Base-by-base conservation (phyloP, 495 filamentous ascomycete species). In the Rhizodiscina lignyota region DNA sequence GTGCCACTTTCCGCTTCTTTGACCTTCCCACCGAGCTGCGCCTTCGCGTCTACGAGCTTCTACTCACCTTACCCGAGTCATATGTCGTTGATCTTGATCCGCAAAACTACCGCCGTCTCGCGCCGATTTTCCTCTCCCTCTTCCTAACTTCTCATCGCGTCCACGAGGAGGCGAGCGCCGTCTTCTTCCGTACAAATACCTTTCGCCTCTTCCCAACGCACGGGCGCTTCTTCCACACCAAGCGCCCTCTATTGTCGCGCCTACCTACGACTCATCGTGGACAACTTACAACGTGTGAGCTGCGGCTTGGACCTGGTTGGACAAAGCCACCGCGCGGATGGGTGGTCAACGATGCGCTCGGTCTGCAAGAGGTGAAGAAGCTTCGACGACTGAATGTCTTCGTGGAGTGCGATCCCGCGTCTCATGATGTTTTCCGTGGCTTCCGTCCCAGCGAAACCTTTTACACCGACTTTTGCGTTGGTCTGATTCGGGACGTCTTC, bases 271-370 rank as follows among this genome's bases (percentile, higher is more conserved):
- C 61, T 17, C 83, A 86, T 60, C 74, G 77, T 26, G 53, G 62
- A 4, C 67, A 60, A 16, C 60, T 93, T 34, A 73, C 64, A 2
- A 72, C 70, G 1, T 61, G 89, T 31, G 79, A 91, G 46, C 55
- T 91, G 40, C 74, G 83, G 6, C 56, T 93, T 1, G 83, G 83
- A 0, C 81, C 81, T 0, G 82, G 81, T 34, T 93, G 79, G 77
- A 79, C 62, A 12, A 64, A 64, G 31, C 83, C 83, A 2, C 83
- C 83, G 1, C 57, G 60, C 8, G 69, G 73, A 30, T 89, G 83
- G 82, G 64, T 66, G 2, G 74, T 84, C 18, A 75, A 72, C 42
- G 51, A 63, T 4, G 55, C 64, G 0, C 59, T 89, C 18, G 79
- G 81, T 0, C 59, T 91, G 18, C 49, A 58, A 24, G 70, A 84